A percentile compares a stretch with the other conserved stretches of the same genome.
Evolutionary conservation across 1,284 basidiomycete species (phyloP).

Genomic region (Sanguinoderma infundibulare): DNA sequence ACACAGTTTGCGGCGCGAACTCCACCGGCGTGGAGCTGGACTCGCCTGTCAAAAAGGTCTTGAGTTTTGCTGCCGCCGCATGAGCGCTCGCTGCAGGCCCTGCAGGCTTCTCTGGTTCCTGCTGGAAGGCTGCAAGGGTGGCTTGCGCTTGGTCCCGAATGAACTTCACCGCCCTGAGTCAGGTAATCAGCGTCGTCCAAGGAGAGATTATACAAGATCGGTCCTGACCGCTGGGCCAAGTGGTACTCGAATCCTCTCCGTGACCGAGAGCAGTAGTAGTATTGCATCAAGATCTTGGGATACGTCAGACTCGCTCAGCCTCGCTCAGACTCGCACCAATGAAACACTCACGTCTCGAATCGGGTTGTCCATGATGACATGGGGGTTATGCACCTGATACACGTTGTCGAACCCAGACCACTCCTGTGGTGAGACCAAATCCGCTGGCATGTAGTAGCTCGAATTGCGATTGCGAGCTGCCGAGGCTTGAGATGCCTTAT

Average conservation of each 20-base stretch:
- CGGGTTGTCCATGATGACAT: conserved; percentile 80
- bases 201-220: neutral
- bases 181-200: conserved; percentile 10
- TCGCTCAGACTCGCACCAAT: neutral
- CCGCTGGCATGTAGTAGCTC: conserved; percentile 68
- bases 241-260: conserved; percentile 86
- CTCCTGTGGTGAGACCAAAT: conserved; percentile 69
- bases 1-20: conserved; percentile 29
- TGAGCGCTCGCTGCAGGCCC: conserved; percentile 51
- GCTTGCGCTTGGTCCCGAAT: conserved; percentile 79
- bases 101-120: conserved; percentile 40
- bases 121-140: conserved; percentile 39
- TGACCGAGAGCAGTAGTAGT: conserved; percentile 85
- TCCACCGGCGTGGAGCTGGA: conserved; percentile 49
- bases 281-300: conserved; percentile 81
- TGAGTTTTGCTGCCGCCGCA: conserved; percentile 63
- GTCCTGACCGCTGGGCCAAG: conserved; percentile 78
- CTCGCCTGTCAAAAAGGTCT: conserved; percentile 58
- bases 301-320: too few relatives aligned
- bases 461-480: conserved; percentile 38
- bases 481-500: conserved; percentile 41
- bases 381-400: conserved; percentile 89
- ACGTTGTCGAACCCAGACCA: conserved; percentile 90
- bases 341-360: conserved; percentile 46
- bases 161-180: conserved; percentile 78